Evolutionary conservation across 176 grass and related monocot genomes (phyloP).

Genomic region (Eleusine coracana): DNA sequence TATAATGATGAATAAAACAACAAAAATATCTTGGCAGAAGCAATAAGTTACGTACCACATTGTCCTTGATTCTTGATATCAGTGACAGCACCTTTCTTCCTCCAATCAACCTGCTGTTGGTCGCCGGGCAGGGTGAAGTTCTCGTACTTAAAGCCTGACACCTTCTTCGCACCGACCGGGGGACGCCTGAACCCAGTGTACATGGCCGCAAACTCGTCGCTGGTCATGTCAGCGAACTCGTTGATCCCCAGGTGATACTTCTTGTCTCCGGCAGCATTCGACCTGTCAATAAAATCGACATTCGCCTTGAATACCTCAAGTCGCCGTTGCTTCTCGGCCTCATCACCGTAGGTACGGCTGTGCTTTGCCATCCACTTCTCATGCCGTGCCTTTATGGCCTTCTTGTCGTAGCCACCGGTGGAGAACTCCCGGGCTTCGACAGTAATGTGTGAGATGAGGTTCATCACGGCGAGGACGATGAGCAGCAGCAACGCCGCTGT

Average conservation of each 20-base stretch:
- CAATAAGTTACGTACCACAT: background rate
- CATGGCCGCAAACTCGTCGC: conserved; percentile 27
- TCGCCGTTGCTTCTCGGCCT: conserved; percentile 14
- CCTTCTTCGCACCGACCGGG: background rate
- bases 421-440: background rate
- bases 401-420: background rate
- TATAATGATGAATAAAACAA: no score
- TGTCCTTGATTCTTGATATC: conserved; percentile 17
- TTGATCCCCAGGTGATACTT: conserved; percentile 33
- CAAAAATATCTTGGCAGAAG: no score
- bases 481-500: no score
- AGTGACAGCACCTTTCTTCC: conserved; percentile 19
- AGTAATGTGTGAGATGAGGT: no score
- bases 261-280: background rate
- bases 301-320: conserved; percentile 45
- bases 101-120: conserved; percentile 30
- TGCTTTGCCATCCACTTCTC: conserved; percentile 41
- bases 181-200: background rate
- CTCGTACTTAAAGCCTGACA: background rate
- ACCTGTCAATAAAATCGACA: conserved; percentile 15
- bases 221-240: conserved; percentile 41
- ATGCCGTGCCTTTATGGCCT: background rate
- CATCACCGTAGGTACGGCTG: conserved; percentile 39
- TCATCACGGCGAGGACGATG: no score
- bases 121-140: background rate